phyloP scores from a whole-genome alignment of 805 yeast species.

The Ogataea neopini region DNA sequence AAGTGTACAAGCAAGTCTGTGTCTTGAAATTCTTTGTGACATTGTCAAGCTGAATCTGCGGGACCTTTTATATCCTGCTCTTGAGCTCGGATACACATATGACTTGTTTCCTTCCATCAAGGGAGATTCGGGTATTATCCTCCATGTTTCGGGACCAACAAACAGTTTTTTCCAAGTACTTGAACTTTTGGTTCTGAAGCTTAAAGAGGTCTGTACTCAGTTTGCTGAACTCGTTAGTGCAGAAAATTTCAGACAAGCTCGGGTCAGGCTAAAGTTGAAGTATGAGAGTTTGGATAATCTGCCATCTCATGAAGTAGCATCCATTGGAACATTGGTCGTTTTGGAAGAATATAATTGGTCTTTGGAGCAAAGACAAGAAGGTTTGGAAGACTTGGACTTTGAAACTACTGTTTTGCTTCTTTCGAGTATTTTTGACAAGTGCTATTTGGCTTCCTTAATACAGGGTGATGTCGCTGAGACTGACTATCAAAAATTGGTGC shows the following conservation, averaged over 20 bases:
- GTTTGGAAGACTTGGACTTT: conserved; percentile 50
- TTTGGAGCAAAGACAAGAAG: conserved; percentile 55
- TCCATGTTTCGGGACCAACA: conserved; percentile 57
- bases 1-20: conserved; percentile 42
- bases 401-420: conserved; percentile 37
- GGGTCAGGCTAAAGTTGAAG: conserved; percentile 47
- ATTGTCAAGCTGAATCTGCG: conserved; percentile 44
- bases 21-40: conserved; percentile 55
- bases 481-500: conserved; percentile 6
- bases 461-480: conserved; percentile 48
- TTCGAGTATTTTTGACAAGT: conserved; percentile 26
- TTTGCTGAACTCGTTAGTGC: conserved; percentile 23
- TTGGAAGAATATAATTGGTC: conserved; percentile 60
- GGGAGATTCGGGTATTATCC: conserved; percentile 52
- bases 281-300: conserved; percentile 45
- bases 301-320: conserved; percentile 49
- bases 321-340: conserved; percentile 50
- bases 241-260: conserved; percentile 45
- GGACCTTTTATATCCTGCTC: conserved; percentile 50
- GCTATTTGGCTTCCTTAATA: conserved; percentile 44
- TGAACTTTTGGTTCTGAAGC: conserved; percentile 33
- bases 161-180: conserved; percentile 41
- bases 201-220: conserved; percentile 27
- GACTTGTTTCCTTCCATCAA: conserved; percentile 54
- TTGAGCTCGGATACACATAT: conserved; percentile 57